These are phyloP conservation scores for Zopfia rhizophila DNA, from an alignment of 2,329 filamentous ascomycete genomes.

Conservation along the genomic window DNA sequence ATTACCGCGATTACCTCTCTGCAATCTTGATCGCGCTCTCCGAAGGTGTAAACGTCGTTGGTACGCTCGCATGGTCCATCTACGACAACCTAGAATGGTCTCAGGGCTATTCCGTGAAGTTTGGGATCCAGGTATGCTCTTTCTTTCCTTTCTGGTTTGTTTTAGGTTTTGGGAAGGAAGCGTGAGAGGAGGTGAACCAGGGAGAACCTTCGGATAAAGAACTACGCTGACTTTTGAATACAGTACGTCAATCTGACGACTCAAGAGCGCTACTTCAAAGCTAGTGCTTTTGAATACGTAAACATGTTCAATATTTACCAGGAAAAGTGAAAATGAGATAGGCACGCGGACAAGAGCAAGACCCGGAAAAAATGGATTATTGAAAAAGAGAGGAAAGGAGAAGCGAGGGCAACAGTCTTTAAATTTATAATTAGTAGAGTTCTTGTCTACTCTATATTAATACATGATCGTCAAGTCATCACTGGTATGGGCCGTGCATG, in stretches of 20 bases:
- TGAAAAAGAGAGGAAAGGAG: too few species aligned
- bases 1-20: slow-evolving; percentile 47
- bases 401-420: too few species aligned
- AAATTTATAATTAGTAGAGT: too few species aligned
- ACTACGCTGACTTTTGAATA: slow-evolving; percentile 3
- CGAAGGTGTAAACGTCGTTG: slow-evolving; percentile 50
- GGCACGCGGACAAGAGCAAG: too few species aligned
- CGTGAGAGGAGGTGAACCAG: neutral
- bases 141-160: neutral
- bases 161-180: neutral
- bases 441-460: too few species aligned
- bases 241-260: slow-evolving; percentile 52
- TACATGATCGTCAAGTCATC: too few species aligned
- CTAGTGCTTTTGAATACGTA: slow-evolving; percentile 52
- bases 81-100: slow-evolving; percentile 53
- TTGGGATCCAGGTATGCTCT: slow-evolving; percentile 42
- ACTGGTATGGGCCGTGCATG: too few species aligned
- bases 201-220: neutral
- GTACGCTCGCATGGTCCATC: slow-evolving; percentile 49
- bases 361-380: too few species aligned
- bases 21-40: slow-evolving; percentile 45
- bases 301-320: slow-evolving; percentile 43
- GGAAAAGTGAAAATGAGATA: slow-evolving; percentile 23
- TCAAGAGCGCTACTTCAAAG: slow-evolving; percentile 50
- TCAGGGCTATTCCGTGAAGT: slow-evolving; percentile 42